Evolutionary conservation across 2,329 filamentous ascomycete genomes (phyloP).

Genomic region (Aureobasidium subglaciale): DNA sequence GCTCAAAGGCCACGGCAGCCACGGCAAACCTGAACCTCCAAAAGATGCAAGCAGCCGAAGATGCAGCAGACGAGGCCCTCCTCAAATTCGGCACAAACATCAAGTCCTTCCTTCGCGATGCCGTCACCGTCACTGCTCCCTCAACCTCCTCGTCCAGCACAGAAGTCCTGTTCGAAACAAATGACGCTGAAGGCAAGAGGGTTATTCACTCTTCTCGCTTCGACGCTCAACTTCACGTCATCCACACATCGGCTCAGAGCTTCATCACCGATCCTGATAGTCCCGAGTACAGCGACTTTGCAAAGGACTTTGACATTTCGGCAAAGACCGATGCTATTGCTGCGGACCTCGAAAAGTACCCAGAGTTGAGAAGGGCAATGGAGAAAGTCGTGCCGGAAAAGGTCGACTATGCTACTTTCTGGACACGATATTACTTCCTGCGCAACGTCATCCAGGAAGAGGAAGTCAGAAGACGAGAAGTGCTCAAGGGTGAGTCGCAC

Average conservation of each 20-base stretch:
- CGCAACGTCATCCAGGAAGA: conserved; percentile 89
- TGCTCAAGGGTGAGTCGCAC: conserved; percentile 82
- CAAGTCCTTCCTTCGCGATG: conserved; percentile 81
- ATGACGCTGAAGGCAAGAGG: conserved; percentile 77
- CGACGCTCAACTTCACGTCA: conserved; percentile 91
- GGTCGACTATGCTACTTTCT: conserved; percentile 85
- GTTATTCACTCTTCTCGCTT: conserved; percentile 93
- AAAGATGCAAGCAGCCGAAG: conserved; percentile 85
- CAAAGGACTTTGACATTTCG: conserved; percentile 68
- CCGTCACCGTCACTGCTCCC: conserved; percentile 78
- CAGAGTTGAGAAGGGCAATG: conserved; percentile 81
- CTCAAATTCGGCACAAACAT: conserved; percentile 87
- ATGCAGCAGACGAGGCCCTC: conserved; percentile 91
- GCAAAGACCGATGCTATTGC: conserved; percentile 79
- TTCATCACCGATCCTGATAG: conserved; percentile 74
- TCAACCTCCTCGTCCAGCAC: conserved; percentile 22
- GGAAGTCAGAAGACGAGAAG: conserved; percentile 77
- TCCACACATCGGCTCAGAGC: conserved; percentile 76
- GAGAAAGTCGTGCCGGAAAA: conserved; percentile 90
- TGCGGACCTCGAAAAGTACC: conserved; percentile 74
- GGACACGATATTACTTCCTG: conserved; percentile 93
- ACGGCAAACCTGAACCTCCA: conserved; percentile 51
- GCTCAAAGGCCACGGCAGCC: conserved; percentile 63
- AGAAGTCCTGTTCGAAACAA: conserved; percentile 83
- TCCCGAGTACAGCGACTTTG: conserved; percentile 64